Base-by-base conservation (phyloP, 2,329 filamentous ascomycete species). In the Fusarium kyushuense region DNA sequence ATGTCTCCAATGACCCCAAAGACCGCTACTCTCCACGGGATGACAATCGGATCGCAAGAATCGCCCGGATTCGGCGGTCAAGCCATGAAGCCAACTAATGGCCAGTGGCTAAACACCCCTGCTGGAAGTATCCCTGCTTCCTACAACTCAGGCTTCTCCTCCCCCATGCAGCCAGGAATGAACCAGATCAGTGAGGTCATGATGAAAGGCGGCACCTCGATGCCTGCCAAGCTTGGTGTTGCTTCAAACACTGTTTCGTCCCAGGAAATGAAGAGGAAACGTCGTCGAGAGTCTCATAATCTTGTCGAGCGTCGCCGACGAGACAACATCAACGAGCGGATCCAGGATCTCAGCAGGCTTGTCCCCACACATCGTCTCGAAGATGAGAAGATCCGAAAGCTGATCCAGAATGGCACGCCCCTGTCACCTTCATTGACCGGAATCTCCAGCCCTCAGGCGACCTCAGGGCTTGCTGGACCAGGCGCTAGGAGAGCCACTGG, bases 291-390 rank as follows among this genome's bases (percentile, higher is more conserved):
- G 76, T 98, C 95, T 1, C 96, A 99, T 82, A 98, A 99, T 77
- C 85, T 97, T 38, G 96, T 99, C 13, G 96, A 99, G 82, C 93
- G 96, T 58, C 90, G 96, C 52, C 91, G 96, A 65, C 89, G 96
- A 65, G 96, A 98, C 82, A 98, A 98, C 77, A 99, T 99, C 84
- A 99, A 99, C 73, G 96, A 99, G 80, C 90, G 96, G 42, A 99
- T 99, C 67, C 95, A 98, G 76, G 96, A 99, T 76, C 86, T 99
- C 10, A 97, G 95, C 75, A 93, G 94, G 74, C 87, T 99, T 19
- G 95, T 99, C 3, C 96, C 96, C 25, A 86, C 90, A 63, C 96
- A 99, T 79, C 90, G 96, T 63, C 85, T 99, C 4, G 96, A 99
- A 75, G 96, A 98, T 76, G 96, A 99, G 80, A 97, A 97, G 82